Evolutionary conservation across 441 rosid species (phyloP).

Genomic region (Brassica balearica): DNA sequence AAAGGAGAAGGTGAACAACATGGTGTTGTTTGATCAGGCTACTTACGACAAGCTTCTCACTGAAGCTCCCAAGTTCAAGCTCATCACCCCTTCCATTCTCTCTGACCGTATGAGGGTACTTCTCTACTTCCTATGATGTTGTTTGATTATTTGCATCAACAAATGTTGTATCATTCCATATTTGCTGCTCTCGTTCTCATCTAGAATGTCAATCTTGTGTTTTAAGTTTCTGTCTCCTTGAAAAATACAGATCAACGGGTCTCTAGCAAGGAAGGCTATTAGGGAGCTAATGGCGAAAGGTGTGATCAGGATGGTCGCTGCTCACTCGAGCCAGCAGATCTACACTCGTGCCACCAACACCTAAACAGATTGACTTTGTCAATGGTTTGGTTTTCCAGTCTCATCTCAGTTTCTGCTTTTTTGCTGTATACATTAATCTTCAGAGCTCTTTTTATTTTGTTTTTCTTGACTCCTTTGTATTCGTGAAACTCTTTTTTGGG

Average conservation of each 20-base stretch:
- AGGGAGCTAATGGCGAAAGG: constrained; percentile 66
- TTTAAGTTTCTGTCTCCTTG: background rate
- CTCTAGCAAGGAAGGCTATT: constrained; percentile 61
- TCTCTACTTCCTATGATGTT: background rate
- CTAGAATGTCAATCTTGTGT: background rate
- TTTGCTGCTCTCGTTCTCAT: background rate
- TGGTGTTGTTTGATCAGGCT: constrained; percentile 64
- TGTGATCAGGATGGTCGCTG: constrained; percentile 60
- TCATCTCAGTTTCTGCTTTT: background rate
- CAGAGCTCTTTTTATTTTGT: constrained; percentile 27
- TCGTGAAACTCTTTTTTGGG: constrained; percentile 10
- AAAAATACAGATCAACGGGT: constrained; percentile 50
- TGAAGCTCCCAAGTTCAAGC: constrained; percentile 66
- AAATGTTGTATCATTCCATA: background rate
- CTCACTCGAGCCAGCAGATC: constrained; percentile 66
- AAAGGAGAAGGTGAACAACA: constrained; percentile 78
- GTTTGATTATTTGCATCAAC: background rate
- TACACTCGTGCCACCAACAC: constrained; percentile 59
- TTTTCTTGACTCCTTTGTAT: constrained; percentile 9
- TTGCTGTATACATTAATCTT: constrained; percentile 37
- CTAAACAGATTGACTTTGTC: constrained; percentile 16
- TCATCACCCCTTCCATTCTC: constrained; percentile 59
- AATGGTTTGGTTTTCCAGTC: constrained; percentile 11
- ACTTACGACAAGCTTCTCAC: constrained; percentile 66
- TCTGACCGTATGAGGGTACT: constrained; percentile 67